Evolutionary conservation across 495 filamentous ascomycete genomes (phyloP), one percentile per base, ranked within the genome.

Genomic region (Pyrenula massariospora): DNA sequence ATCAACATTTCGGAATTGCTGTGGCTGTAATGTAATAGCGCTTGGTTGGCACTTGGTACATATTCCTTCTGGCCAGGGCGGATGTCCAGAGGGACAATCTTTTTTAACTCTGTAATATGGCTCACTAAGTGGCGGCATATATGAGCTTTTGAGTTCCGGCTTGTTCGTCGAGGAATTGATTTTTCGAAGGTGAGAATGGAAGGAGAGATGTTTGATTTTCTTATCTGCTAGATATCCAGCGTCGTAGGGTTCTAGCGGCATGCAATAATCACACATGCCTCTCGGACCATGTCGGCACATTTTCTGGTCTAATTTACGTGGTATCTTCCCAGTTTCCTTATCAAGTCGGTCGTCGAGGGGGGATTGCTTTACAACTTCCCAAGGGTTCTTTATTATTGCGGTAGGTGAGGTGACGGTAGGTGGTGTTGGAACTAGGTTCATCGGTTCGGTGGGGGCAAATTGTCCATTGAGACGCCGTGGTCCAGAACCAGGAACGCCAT

Each of bases 221-320:
- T 89, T 93, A 63, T 97, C 91, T 2, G 82, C 79, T 20, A 99
- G 78, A 62, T 97, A 94, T 53, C 86, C 82, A 22, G 82, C 65
- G 66, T 92, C 86, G 70, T 95, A 99, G 12, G 93, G 94, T 65
- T 99, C 94, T 25, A 99, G 74, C 1, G 93, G 93, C 88, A 92
- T 96, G 77, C 93, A 99, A 70, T 96, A 96, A 70, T 99, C 93
- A 68, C 93, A 99, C 94, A 97, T 97, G 60, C 94, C 93, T 68
- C 94, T 95, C 21, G 85, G 83, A 5, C 92, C 91, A 68, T 99
- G 93, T 62, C 86, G 86, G 73, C 93, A 99, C 87, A 99, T 91
- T 64, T 88, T 91, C 48, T 69, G 66, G 63, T 96, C 94, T 47
- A 77, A 76, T 47, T 71, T 73, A 52, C 93, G 77, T 31, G 83